A percentile compares a stretch with the other conserved stretches of the same genome.
phyloP scores from a whole-genome alignment of 2,329 filamentous ascomycete species.

The Xylaria sp. region DNA sequence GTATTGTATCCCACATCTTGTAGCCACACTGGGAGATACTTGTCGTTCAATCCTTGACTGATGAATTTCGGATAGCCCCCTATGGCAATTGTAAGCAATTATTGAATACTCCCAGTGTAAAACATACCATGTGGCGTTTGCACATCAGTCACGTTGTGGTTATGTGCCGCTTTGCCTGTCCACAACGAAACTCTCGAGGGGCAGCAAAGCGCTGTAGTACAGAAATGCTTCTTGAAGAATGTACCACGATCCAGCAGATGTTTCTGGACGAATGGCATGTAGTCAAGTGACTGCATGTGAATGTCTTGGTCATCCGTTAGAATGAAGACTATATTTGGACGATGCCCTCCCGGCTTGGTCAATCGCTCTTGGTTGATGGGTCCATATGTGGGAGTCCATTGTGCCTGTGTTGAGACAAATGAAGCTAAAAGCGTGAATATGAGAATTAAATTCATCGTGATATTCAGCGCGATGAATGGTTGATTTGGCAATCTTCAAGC shows the following conservation, averaged over 20 bases:
- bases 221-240: slow-evolving; percentile 66
- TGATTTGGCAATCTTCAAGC: neutral
- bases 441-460: neutral
- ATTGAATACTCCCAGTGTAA: neutral
- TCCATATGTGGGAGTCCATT: slow-evolving; percentile 22
- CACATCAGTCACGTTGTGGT: slow-evolving; percentile 70
- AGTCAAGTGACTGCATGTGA: slow-evolving; percentile 64
- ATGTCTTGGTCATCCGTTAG: slow-evolving; percentile 72
- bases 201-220: slow-evolving; percentile 70
- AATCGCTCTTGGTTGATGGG: slow-evolving; percentile 32
- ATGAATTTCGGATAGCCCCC: slow-evolving; percentile 71
- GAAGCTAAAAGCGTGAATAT: neutral
- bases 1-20: slow-evolving; percentile 71
- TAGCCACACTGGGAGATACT: slow-evolving; percentile 75
- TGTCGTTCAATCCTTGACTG: slow-evolving; percentile 66
- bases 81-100: slow-evolving; percentile 30
- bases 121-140: slow-evolving; percentile 59
- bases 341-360: neutral
- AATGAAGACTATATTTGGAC: slow-evolving; percentile 69
- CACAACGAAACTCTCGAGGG: slow-evolving; percentile 69
- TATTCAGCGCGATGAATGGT: neutral
- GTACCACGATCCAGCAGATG: slow-evolving; percentile 64
- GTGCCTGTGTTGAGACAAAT: slow-evolving; percentile 2
- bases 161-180: slow-evolving; percentile 71
- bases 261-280: slow-evolving; percentile 63